Evolutionary conservation across 306 rosid genomes (phyloP).

Genomic region (Fragaria vesca): DNA sequence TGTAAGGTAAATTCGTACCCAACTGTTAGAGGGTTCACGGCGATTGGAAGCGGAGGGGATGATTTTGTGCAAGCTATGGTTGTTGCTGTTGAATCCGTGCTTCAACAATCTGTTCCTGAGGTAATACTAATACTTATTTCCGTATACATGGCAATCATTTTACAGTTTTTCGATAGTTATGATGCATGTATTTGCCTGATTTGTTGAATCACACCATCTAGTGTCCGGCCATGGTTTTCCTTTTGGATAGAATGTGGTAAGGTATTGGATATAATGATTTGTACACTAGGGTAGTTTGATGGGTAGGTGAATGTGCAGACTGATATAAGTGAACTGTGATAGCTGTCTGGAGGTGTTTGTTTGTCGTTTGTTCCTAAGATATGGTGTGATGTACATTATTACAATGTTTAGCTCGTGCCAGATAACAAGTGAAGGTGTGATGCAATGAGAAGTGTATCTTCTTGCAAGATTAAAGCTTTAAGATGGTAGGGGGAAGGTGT

Average conservation of each 20-base stretch:
- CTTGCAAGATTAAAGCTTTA: not conserved
- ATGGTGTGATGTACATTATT: too few species aligned
- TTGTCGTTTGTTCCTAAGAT: not conserved
- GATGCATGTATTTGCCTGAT: not conserved
- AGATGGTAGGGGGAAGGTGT: not conserved
- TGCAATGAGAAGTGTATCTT: not conserved
- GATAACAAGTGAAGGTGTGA: not conserved
- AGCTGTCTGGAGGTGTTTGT: not conserved
- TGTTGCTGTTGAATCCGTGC: conserved; percentile 85
- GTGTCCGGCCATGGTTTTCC: too few species aligned
- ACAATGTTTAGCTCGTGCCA: not conserved
- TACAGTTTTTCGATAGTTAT: not conserved
- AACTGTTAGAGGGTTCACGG: conserved; percentile 86
- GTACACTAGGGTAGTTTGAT: not conserved
- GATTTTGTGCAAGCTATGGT: conserved; percentile 93
- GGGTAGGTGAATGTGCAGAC: not conserved
- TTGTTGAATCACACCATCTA: not conserved
- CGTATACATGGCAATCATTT: conserved; percentile 1
- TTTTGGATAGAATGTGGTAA: too few species aligned
- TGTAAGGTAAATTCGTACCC: conserved; percentile 88
- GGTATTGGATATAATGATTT: not conserved
- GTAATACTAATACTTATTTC: conserved; percentile 22
- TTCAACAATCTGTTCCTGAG: conserved; percentile 79
- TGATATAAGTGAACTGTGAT: not conserved
- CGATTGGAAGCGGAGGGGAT: conserved; percentile 92